Evolutionary conservation across 306 rosid species (phyloP).

Genomic region (Alnus glutinosa): DNA sequence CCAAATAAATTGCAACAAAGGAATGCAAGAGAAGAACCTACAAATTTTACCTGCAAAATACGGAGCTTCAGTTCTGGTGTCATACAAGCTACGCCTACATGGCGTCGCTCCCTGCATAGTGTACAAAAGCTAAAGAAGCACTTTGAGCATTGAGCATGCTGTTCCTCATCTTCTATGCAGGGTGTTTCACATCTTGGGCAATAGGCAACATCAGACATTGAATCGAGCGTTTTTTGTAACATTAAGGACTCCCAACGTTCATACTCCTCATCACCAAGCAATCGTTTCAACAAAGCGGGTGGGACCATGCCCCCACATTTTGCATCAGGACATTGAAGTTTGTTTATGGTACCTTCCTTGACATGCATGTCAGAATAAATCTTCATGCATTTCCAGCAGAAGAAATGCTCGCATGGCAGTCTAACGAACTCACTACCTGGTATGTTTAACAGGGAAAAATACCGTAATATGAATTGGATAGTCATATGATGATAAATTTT

Average conservation of each 20-base stretch:
- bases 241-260: slow-evolving; percentile 83
- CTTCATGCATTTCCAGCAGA: slow-evolving; percentile 83
- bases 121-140: slow-evolving; percentile 90
- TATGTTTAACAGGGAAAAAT: slow-evolving; percentile 38
- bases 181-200: slow-evolving; percentile 95
- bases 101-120: slow-evolving; percentile 81
- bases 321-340: slow-evolving; percentile 69
- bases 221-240: slow-evolving; percentile 70
- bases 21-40: slow-evolving; percentile 2
- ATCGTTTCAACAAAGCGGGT: slow-evolving; percentile 64
- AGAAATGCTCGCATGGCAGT: slow-evolving; percentile 81
- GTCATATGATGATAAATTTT: slow-evolving; percentile 9
- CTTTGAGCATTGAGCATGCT: slow-evolving; percentile 81
- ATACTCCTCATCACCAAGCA: slow-evolving; percentile 65
- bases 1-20: slow-evolving; percentile 8
- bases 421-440: slow-evolving; percentile 66
- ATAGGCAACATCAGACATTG: slow-evolving; percentile 76
- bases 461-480: slow-evolving; percentile 13
- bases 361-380: slow-evolving; percentile 71
- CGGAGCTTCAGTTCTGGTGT: slow-evolving; percentile 68
- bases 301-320: slow-evolving; percentile 74
- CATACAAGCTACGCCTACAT: slow-evolving; percentile 78
- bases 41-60: slow-evolving; percentile 61
- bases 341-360: slow-evolving; percentile 76
- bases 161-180: slow-evolving; percentile 79